Percentiles rank a stretch among this genome's conserved stretches.
Conservation (phyloP, 305 asterid genomes). For the Plantago lanceolata region DNA sequence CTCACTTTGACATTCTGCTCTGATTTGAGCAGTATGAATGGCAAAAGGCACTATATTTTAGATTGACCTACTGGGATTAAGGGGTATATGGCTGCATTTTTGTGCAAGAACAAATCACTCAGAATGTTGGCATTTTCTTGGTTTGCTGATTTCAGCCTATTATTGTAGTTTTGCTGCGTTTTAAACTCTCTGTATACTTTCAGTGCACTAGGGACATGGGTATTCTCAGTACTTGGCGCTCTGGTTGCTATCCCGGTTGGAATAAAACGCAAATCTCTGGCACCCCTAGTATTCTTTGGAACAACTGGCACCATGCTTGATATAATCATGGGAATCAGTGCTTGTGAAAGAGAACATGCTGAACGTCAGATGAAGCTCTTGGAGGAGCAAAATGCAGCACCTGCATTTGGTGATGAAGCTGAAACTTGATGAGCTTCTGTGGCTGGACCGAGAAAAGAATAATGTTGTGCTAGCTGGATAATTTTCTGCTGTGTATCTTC, state of each 20-base stretch:
- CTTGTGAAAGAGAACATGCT: constrained; percentile 86
- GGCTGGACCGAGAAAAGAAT: not conserved
- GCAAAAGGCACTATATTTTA: too few relatives aligned
- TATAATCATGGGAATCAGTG: constrained; percentile 78
- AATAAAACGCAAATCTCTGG: constrained; percentile 68
- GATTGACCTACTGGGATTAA: not conserved
- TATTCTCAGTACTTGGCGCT: constrained; percentile 81
- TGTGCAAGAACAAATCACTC: too few relatives aligned
- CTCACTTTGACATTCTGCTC: too few relatives aligned
- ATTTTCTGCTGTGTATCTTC: not conserved
- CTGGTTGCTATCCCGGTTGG: constrained; percentile 85
- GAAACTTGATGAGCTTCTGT: constrained; percentile 26
- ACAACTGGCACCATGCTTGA: constrained; percentile 94
- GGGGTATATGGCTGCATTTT: not conserved
- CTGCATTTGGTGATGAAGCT: constrained; percentile 21
- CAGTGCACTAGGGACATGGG: constrained; percentile 95
- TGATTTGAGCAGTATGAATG: too few relatives aligned
- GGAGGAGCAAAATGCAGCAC: constrained; percentile 7
- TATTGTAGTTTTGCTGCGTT: not conserved
- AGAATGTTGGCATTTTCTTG: too few relatives aligned
- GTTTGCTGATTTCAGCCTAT: not conserved
- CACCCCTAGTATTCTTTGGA: constrained; percentile 84
- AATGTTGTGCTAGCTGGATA: not conserved
- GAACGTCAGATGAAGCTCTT: constrained; percentile 61
- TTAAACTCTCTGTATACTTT: constrained; percentile 9